Evolutionary conservation across 805 yeast genomes (phyloP).

Genomic region (Suhomyces sp.): DNA sequence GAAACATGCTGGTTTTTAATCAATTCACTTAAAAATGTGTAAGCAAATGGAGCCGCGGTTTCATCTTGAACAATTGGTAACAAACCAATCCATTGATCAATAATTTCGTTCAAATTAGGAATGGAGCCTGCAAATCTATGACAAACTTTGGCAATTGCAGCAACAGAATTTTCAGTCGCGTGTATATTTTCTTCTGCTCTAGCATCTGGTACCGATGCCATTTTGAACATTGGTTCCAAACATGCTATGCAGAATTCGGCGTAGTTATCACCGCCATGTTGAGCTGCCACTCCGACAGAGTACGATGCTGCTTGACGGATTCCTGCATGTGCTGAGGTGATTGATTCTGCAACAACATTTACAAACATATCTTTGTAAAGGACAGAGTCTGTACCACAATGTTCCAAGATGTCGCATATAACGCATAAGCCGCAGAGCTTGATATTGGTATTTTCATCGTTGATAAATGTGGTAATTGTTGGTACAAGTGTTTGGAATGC

Average conservation of each 20-base stretch:
- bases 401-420: constrained; percentile 77
- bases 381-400: constrained; percentile 65
- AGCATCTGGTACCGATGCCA: constrained; percentile 75
- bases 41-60: constrained; percentile 84
- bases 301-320: constrained; percentile 87
- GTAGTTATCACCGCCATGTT: constrained; percentile 63
- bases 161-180: constrained; percentile 83
- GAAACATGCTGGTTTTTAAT: constrained; percentile 27
- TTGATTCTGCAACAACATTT: constrained; percentile 59
- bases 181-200: constrained; percentile 78
- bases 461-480: constrained; percentile 56
- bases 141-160: constrained; percentile 81
- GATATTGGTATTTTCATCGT: constrained; percentile 64
- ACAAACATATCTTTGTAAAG: constrained; percentile 64
- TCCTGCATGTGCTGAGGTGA: constrained; percentile 63
- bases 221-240: constrained; percentile 70
- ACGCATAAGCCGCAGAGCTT: constrained; percentile 77
- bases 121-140: constrained; percentile 57
- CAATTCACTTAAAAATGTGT: constrained; percentile 61
- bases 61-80: constrained; percentile 82
- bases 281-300: constrained; percentile 83
- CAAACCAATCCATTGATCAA: constrained; percentile 74
- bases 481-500: constrained; percentile 66
- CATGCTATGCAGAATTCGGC: constrained; percentile 63
- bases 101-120: constrained; percentile 59